phyloP scores from a whole-genome alignment of 2,329 filamentous ascomycete genomes.

The Hypoxylon sp. region DNA sequence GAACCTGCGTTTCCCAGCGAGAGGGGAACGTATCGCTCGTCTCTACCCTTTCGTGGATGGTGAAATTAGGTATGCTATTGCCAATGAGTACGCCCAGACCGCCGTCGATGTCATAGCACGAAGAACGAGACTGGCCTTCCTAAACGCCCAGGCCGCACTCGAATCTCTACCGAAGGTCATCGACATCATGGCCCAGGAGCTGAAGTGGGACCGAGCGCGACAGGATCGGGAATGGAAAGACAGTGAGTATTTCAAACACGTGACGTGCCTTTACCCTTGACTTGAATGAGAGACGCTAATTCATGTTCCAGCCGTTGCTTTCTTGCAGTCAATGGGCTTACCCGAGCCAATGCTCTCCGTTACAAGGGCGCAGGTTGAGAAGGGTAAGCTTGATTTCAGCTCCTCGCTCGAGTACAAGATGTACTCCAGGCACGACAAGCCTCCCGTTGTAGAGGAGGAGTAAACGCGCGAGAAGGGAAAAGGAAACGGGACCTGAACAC shows the following conservation, averaged over 20 bases:
- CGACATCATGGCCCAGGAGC: conserved; percentile 87
- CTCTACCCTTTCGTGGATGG: conserved; percentile 94
- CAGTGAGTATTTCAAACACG: conserved; percentile 59
- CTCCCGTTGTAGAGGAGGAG: conserved; percentile 55
- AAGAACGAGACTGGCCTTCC: conserved; percentile 85
- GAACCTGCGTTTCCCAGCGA: conserved; percentile 82
- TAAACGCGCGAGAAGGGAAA: conserved; percentile 4
- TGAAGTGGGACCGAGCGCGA: conserved; percentile 79
- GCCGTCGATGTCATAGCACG: conserved; percentile 89
- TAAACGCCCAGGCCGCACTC: conserved; percentile 91
- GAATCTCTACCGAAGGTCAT: conserved; percentile 88
- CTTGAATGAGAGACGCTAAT: conserved; percentile 7
- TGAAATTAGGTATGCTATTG: conserved; percentile 88
- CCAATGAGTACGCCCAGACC: conserved; percentile 92
- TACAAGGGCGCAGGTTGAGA: conserved; percentile 71
- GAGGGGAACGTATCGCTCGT: conserved; percentile 81
- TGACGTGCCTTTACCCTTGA: neutral
- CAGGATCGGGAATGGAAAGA: conserved; percentile 87
- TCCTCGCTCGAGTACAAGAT: conserved; percentile 70
- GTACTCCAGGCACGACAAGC: conserved; percentile 71
- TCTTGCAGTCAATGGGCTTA: conserved; percentile 75
- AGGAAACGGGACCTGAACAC: conserved; percentile 8
- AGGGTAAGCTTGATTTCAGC: conserved; percentile 69
- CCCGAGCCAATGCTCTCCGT: conserved; percentile 69
- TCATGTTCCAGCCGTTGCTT: conserved; percentile 63